A percentile compares a stretch with the other conserved stretches of the same genome.
phyloP scores from a whole-genome alignment of 495 filamentous ascomycete genomes.

The Penicillium ucsense region DNA sequence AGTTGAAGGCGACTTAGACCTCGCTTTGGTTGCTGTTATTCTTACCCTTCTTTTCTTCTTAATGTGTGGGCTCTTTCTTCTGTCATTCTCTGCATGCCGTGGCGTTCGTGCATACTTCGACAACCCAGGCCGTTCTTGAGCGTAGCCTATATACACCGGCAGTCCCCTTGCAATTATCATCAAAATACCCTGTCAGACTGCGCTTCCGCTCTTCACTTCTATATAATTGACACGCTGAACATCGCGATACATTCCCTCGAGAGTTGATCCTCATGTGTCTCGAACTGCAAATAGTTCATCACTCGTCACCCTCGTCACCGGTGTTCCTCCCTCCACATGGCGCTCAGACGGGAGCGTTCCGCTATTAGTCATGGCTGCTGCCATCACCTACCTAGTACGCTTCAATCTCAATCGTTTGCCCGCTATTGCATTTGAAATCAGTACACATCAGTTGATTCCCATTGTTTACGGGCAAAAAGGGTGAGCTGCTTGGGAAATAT shows the following conservation, averaged over 20 bases:
- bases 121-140: conserved; percentile 3
- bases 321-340: no score
- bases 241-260: not conserved
- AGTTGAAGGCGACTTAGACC: conserved; percentile 24
- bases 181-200: not conserved
- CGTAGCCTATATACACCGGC: conserved; percentile 4
- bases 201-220: not conserved
- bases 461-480: no score
- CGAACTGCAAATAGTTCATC: no score
- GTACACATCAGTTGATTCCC: no score
- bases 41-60: not conserved
- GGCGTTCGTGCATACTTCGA: conserved; percentile 11
- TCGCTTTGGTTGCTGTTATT: conserved; percentile 6
- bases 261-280: no score
- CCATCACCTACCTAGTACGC: no score
- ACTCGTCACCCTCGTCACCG: no score
- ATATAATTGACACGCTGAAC: not conserved
- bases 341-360: no score
- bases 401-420: no score
- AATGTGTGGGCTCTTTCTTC: conserved; percentile 2
- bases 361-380: no score
- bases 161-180: not conserved
- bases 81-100: conserved; percentile 7
- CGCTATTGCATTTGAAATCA: no score
- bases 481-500: no score